These are phyloP conservation scores for Boletus bicolor DNA, from an alignment of 768 basidiomycete species.

Conservation along the genomic window DNA sequence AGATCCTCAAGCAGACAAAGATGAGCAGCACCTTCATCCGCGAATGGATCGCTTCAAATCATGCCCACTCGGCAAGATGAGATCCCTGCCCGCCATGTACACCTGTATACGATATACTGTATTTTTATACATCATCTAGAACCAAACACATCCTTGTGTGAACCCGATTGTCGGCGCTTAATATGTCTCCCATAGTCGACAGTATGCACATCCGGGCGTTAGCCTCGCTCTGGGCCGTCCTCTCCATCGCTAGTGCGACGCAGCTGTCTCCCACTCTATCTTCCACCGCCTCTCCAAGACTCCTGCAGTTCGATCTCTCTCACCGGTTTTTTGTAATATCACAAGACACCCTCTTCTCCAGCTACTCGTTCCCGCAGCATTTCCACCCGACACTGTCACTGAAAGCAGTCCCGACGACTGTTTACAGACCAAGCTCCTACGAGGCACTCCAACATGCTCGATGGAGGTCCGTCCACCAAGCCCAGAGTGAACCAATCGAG, in stretches of 20 bases:
- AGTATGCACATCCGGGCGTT: slow-evolving; percentile 5
- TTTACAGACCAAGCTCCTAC: slow-evolving; percentile 58
- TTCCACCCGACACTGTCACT: slow-evolving; percentile 28
- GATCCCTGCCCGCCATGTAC: background rate
- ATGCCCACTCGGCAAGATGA: slow-evolving; percentile 7
- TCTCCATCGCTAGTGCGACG: slow-evolving; percentile 1
- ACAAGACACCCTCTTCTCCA: slow-evolving; percentile 5
- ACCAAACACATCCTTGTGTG: background rate
- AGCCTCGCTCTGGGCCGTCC: background rate
- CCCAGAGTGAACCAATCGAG: slow-evolving; percentile 49
- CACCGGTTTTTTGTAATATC: slow-evolving; percentile 9
- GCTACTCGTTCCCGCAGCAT: slow-evolving; percentile 6
- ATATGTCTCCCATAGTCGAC: background rate
- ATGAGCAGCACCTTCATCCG: slow-evolving; percentile 94
- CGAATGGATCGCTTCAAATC: slow-evolving; percentile 66
- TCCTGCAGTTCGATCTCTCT: slow-evolving; percentile 24
- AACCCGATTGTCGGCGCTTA: background rate
- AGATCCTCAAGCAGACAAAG: slow-evolving; percentile 72
- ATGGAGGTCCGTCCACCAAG: slow-evolving; percentile 44
- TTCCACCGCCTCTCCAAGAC: background rate
- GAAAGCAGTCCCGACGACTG: slow-evolving; percentile 44
- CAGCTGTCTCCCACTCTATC: background rate
- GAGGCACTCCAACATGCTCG: slow-evolving; percentile 52
- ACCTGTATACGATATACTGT: background rate
- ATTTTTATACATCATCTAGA: slow-evolving; percentile 3